A percentile compares a stretch with the other conserved stretches of the same genome.
phyloP scores from a whole-genome alignment of 805 yeast species.

The Spathaspora sp. region DNA sequence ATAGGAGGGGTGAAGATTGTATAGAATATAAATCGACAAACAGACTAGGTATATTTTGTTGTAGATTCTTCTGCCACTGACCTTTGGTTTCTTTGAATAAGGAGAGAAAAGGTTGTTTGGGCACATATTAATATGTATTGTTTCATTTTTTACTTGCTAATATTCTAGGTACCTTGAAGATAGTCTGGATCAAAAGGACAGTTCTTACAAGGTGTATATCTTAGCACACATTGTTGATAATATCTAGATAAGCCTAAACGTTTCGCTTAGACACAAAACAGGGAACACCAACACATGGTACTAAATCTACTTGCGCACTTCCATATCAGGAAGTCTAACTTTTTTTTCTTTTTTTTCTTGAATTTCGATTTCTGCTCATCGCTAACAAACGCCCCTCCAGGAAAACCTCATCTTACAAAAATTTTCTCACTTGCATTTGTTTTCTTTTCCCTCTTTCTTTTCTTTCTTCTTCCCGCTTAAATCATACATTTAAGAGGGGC shows the following conservation, averaged over 20 bases:
- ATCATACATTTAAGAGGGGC: slow-evolving; percentile 41
- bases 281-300: not conserved
- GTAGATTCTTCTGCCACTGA: not conserved
- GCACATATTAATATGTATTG: not conserved
- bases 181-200: not conserved
- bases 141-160: not conserved
- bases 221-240: slow-evolving; percentile 14
- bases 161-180: slow-evolving; percentile 6
- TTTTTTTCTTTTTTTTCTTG: not conserved
- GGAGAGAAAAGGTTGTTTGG: not conserved
- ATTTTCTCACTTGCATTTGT: slow-evolving; percentile 6
- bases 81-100: not conserved
- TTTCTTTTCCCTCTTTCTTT: slow-evolving; percentile 7
- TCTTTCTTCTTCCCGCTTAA: slow-evolving; percentile 44
- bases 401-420: slow-evolving; percentile 3
- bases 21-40: slow-evolving; percentile 13
- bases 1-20: slow-evolving; percentile 78
- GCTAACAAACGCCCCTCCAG: not conserved
- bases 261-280: too few species aligned
- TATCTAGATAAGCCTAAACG: too few species aligned
- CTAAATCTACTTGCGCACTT: not conserved
- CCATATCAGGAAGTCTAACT: slow-evolving; percentile 17
- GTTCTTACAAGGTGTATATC: slow-evolving; percentile 17
- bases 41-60: not conserved
- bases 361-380: slow-evolving; percentile 5